Percentiles rank a stretch among this genome's conserved stretches.
phyloP scores from a whole-genome alignment of 1,139 yeast species.

The Blastobotrys buckinghamii region DNA sequence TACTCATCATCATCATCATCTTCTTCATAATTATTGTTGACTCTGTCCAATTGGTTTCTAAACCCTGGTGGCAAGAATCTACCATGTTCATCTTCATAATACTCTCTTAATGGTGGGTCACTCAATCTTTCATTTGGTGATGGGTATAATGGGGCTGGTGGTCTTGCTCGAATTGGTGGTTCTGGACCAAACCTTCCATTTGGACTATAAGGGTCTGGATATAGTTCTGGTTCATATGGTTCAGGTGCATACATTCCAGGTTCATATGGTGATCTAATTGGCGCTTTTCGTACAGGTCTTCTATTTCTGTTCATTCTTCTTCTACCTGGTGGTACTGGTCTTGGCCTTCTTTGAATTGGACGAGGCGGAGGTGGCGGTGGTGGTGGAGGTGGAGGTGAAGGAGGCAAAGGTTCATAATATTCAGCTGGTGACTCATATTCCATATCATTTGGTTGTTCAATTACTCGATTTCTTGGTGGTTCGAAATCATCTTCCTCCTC shows the following conservation, averaged over 20 bases:
- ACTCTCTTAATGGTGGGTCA: constrained; percentile 2
- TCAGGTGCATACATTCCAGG: background rate
- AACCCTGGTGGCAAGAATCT: constrained; percentile 3
- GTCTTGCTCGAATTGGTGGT: background rate
- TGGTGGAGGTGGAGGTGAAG: background rate
- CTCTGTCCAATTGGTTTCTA: background rate
- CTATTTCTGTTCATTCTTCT: background rate
- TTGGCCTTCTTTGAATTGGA: background rate
- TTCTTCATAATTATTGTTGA: constrained; percentile 1
- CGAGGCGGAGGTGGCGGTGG: background rate
- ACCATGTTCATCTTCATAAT: constrained; percentile 5
- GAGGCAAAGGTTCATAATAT: background rate
- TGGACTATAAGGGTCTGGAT: background rate
- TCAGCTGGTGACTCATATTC: background rate
- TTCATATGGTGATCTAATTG: background rate
- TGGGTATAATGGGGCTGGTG: constrained; percentile 2
- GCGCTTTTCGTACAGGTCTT: background rate
- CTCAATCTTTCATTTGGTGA: background rate
- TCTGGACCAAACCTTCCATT: background rate
- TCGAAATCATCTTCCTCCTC: background rate
- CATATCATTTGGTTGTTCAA: background rate
- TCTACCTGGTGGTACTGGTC: background rate
- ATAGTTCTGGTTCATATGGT: background rate
- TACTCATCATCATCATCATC: constrained; percentile 7
- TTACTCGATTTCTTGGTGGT: background rate